Percentiles rank a stretch among this genome's conserved stretches.
Evolutionary conservation across 2,329 filamentous ascomycete genomes (phyloP).

Genomic region (Colletotrichum tabaci): DNA sequence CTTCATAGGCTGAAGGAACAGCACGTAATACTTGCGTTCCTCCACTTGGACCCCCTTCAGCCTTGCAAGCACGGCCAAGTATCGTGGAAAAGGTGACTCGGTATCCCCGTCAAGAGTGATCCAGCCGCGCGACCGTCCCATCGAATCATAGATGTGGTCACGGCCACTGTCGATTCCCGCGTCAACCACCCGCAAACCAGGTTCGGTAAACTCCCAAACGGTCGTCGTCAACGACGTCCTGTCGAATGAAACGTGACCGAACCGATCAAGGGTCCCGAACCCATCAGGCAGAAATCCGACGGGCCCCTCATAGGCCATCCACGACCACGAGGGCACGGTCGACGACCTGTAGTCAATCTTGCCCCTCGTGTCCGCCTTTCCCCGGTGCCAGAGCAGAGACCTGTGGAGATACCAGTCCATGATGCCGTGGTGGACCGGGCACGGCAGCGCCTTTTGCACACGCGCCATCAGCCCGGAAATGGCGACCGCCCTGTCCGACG

Average conservation of each 20-base stretch:
- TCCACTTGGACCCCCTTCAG: neutral
- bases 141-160: neutral
- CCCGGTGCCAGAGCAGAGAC: neutral
- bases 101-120: neutral
- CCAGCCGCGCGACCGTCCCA: neutral
- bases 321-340: neutral
- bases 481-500: neutral
- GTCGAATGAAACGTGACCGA: neutral
- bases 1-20: neutral
- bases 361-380: neutral
- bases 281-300: neutral
- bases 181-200: too few relatives aligned
- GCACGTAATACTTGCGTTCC: neutral
- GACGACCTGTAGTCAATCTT: neutral
- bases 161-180: neutral
- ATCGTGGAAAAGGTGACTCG: neutral
- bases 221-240: neutral
- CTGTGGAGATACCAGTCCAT: neutral
- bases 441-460: neutral
- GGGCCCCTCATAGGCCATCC: neutral
- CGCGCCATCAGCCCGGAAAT: neutral
- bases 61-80: neutral
- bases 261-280: neutral
- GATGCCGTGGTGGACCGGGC: neutral
- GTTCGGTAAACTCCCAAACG: neutral